Percentiles rank a stretch among this genome's conserved stretches.
These are phyloP conservation scores for Besnoitia besnoiti DNA, from an alignment of 169 alveolate genomes.

Conservation along the genomic window DNA sequence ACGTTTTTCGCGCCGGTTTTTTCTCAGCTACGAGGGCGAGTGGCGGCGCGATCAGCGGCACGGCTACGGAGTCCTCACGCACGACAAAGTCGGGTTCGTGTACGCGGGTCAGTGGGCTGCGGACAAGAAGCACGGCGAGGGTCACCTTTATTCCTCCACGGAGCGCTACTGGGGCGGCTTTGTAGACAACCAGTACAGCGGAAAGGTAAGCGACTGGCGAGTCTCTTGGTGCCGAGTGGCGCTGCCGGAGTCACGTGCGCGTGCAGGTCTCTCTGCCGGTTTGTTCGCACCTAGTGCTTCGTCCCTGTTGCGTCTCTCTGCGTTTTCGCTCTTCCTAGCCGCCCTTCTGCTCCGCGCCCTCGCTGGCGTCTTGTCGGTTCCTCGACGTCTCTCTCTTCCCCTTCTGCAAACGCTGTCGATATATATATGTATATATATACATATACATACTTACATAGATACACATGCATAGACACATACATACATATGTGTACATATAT, in stretches of 20 bases:
- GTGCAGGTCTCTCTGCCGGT: not conserved
- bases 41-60: slow-evolving; percentile 68
- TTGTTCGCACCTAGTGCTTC: not conserved
- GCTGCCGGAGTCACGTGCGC: not conserved
- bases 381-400: not conserved
- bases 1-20: not conserved
- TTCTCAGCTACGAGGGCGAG: slow-evolving; percentile 66
- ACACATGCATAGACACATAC: too few species aligned
- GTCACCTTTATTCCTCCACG: slow-evolving; percentile 52
- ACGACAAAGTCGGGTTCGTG: slow-evolving; percentile 43
- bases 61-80: slow-evolving; percentile 68
- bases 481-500: not conserved
- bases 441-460: not conserved
- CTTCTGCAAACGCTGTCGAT: not conserved
- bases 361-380: too few species aligned
- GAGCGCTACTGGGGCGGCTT: slow-evolving; percentile 69
- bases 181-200: slow-evolving; percentile 62
- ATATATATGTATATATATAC: not conserved
- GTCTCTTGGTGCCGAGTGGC: not conserved
- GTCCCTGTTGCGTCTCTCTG: not conserved
- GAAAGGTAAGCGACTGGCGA: slow-evolving; percentile 41
- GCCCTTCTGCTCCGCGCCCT: too few species aligned
- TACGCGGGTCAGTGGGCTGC: slow-evolving; percentile 71
- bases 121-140: slow-evolving; percentile 67
- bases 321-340: too few species aligned